Base-by-base conservation (phyloP, 306 rosid species). In the Fragaria vesca region DNA sequence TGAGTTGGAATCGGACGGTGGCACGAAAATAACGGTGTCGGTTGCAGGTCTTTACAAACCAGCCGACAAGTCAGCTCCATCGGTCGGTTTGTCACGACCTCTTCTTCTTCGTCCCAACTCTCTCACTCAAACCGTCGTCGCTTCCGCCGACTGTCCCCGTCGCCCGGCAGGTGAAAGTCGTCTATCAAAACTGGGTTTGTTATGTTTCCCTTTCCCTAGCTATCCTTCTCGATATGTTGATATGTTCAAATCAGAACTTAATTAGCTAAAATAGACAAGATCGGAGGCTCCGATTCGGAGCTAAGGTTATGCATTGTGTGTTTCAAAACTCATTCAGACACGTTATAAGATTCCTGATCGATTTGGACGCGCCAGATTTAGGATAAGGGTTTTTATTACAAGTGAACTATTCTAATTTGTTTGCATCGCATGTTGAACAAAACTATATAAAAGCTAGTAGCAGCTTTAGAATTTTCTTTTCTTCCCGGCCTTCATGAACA, bases 41-140 rank as follows among this genome's bases (percentile, higher is more conserved):
- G 50, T 66, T 81, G 18, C 36, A 77, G 2, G 51, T 72, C 60
- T 45, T 60, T 46, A 18, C 75, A 45, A 30, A 30, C 36, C 71
- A 2, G 45, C 65, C 17, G 76, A 58, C 71, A 75, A 36, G 66
- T 24, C 32, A 26, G 66, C 76, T 54, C 21, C 24, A 18, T 17
- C 57, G 69, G 83, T 76, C 81, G 69, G 79, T 72, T 66, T 79
- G 79, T 79, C 86, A 65, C 73, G 32, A 38, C 36, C 26, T 76
- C 76, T 12, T 40, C 62, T 43, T 8, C 47, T 9, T 28, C 40
- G 30, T 30, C n/a, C 13, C 38, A 17, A 5, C 10, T 1, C n/a
- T 50, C 50, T 6, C 36, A 5, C 36, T 60, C 72, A 63, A 61
- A 4, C 28, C 36, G 65, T 24, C 65, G 65, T 26, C 17, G 36